These are phyloP conservation scores for Agrocybe praecox DNA, from an alignment of 768 basidiomycete species.

Conservation along the genomic window DNA sequence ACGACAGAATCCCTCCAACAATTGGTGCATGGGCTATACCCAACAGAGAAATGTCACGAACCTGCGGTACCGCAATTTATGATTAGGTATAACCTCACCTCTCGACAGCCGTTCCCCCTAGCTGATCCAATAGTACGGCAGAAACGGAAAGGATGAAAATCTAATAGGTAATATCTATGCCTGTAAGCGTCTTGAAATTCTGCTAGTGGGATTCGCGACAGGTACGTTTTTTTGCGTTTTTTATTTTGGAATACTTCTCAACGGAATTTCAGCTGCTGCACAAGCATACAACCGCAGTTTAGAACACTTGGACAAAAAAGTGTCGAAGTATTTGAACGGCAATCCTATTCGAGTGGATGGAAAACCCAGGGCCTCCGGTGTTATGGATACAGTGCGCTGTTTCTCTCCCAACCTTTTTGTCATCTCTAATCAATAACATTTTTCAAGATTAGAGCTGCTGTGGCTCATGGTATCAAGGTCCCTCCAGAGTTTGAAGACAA, in stretches of 20 bases:
- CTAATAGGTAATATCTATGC: slow-evolving; percentile 68
- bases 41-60: slow-evolving; percentile 46
- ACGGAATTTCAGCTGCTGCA: slow-evolving; percentile 54
- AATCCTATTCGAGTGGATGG: slow-evolving; percentile 76
- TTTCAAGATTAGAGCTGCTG: slow-evolving; percentile 63
- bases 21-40: slow-evolving; percentile 75
- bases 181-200: slow-evolving; percentile 66
- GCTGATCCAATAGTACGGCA: slow-evolving; percentile 21
- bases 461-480: slow-evolving; percentile 70
- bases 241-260: neutral
- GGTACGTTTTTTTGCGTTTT: slow-evolving; percentile 36
- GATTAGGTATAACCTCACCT: slow-evolving; percentile 45
- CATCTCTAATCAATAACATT: neutral
- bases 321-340: slow-evolving; percentile 72
- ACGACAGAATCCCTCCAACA: slow-evolving; percentile 78
- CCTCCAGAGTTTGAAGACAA: slow-evolving; percentile 76
- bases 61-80: slow-evolving; percentile 51
- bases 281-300: slow-evolving; percentile 62
- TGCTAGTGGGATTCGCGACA: slow-evolving; percentile 65
- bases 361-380: slow-evolving; percentile 43
- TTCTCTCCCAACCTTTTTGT: neutral
- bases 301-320: slow-evolving; percentile 57
- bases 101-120: neutral
- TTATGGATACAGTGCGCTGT: slow-evolving; percentile 24
- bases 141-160: slow-evolving; percentile 73